A percentile compares a stretch with the other conserved stretches of the same genome.
Evolutionary conservation across 1,284 basidiomycete genomes (phyloP).

Genomic region (Puccinia polysora): DNA sequence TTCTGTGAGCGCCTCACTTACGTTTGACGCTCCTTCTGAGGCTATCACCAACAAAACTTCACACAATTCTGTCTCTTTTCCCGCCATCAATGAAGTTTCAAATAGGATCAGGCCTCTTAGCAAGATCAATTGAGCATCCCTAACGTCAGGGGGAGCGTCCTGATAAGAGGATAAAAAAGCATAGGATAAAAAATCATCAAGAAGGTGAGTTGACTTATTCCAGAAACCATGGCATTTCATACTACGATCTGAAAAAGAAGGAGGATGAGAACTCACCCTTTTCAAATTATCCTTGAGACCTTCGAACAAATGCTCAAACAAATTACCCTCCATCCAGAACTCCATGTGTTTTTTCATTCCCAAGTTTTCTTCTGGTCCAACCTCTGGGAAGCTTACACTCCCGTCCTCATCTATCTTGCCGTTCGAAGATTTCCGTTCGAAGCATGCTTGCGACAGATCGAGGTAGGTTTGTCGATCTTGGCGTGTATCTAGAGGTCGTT

Average conservation of each 20-base stretch:
- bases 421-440: constrained; percentile 12
- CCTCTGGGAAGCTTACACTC: too few species aligned
- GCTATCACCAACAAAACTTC: constrained; percentile 19
- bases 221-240: background rate
- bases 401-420: constrained; percentile 13
- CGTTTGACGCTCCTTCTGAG: constrained; percentile 24
- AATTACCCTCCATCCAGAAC: constrained; percentile 32
- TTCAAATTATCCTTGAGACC: constrained; percentile 29
- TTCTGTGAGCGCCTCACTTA: constrained; percentile 25
- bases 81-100: constrained; percentile 25
- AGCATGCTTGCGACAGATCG: constrained; percentile 32
- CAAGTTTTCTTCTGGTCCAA: constrained; percentile 20
- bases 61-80: constrained; percentile 42
- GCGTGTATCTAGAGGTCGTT: background rate
- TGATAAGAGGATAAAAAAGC: constrained; percentile 3
- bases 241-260: background rate
- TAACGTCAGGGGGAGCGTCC: constrained; percentile 8
- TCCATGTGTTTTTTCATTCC: constrained; percentile 21
- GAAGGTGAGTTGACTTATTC: background rate
- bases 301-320: constrained; percentile 41
- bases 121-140: constrained; percentile 36
- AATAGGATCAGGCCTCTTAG: constrained; percentile 36
- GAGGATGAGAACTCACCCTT: constrained; percentile 4
- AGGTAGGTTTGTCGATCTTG: constrained; percentile 24
- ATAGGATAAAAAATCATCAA: background rate